Conservation (phyloP, 2,329 filamentous ascomycete genomes). For the Scytalidium sp. region DNA sequence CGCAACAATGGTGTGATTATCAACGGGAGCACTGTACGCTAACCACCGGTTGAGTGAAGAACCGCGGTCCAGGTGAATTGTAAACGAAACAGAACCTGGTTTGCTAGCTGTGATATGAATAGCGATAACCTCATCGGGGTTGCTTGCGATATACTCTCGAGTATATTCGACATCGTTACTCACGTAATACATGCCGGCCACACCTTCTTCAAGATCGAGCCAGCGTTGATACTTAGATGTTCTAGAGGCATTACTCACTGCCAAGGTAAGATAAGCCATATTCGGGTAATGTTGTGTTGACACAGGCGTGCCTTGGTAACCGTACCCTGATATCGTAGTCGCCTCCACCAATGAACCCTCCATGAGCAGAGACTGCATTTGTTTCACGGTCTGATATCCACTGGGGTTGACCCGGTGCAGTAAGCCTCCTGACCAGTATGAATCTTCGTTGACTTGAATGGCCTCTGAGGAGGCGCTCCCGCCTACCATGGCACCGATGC, state of each 20-base stretch:
- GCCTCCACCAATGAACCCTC: conserved; percentile 33
- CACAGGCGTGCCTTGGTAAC: conserved; percentile 34
- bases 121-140: conserved; percentile 19
- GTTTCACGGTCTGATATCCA: conserved; percentile 30
- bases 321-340: conserved; percentile 28
- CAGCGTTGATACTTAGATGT: conserved; percentile 10
- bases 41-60: conserved; percentile 12
- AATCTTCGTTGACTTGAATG: conserved; percentile 44
- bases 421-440: conserved; percentile 39
- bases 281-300: conserved; percentile 37
- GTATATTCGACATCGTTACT: conserved; percentile 13
- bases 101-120: conserved; percentile 16
- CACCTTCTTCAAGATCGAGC: conserved; percentile 12
- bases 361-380: conserved; percentile 34
- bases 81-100: conserved; percentile 11
- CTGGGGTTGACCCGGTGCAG: conserved; percentile 36
- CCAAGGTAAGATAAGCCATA: conserved; percentile 27
- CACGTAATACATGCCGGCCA: conserved; percentile 9
- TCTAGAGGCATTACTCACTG: conserved; percentile 18
- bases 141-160: conserved; percentile 19
- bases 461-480: conserved; percentile 36
- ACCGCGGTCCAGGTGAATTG: conserved; percentile 7
- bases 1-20: conserved; percentile 8
- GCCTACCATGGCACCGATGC: conserved; percentile 36
- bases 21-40: conserved; percentile 11